A percentile compares a stretch with the other conserved stretches of the same genome.
Conservation (phyloP, 164 flowering plant species). For the Buxus sempervirens region DNA sequence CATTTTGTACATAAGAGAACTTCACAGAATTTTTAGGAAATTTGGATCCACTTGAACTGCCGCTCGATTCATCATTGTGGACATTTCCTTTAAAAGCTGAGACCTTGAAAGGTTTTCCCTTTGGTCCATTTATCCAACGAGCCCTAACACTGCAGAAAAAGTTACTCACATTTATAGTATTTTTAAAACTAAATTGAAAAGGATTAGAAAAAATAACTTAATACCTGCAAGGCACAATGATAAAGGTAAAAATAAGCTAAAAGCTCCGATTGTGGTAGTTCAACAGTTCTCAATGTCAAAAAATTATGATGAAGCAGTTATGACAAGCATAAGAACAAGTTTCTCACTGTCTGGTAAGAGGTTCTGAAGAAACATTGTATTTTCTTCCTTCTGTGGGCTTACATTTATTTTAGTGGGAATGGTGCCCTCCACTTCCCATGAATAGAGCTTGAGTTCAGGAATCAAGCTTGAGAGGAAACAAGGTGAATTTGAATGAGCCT, state of each 20-base stretch:
- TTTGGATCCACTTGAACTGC: slow-evolving; percentile 39
- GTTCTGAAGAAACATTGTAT: too few species aligned
- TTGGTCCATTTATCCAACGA: slow-evolving; percentile 24
- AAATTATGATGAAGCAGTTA: too few species aligned
- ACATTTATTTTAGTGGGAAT: too few species aligned
- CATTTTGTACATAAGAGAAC: slow-evolving; percentile 48
- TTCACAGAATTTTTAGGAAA: slow-evolving; percentile 41
- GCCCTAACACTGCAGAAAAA: slow-evolving; percentile 43
- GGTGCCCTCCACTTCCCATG: too few species aligned
- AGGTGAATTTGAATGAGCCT: too few species aligned
- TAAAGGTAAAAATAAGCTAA: neutral
- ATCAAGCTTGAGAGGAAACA: too few species aligned
- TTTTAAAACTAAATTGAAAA: neutral
- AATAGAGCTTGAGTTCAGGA: too few species aligned
- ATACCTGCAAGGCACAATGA: neutral
- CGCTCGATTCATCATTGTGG: slow-evolving; percentile 50
- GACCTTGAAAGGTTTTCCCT: slow-evolving; percentile 39
- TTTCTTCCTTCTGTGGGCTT: too few species aligned
- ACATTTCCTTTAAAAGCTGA: slow-evolving; percentile 62
- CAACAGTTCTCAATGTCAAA: neutral
- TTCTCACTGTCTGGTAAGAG: too few species aligned
- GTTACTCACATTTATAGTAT: neutral
- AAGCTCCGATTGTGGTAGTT: neutral
- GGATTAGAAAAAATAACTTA: neutral
- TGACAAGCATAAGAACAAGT: too few species aligned